Conservation (phyloP, 768 basidiomycete genomes). For the Russula lepida region DNA sequence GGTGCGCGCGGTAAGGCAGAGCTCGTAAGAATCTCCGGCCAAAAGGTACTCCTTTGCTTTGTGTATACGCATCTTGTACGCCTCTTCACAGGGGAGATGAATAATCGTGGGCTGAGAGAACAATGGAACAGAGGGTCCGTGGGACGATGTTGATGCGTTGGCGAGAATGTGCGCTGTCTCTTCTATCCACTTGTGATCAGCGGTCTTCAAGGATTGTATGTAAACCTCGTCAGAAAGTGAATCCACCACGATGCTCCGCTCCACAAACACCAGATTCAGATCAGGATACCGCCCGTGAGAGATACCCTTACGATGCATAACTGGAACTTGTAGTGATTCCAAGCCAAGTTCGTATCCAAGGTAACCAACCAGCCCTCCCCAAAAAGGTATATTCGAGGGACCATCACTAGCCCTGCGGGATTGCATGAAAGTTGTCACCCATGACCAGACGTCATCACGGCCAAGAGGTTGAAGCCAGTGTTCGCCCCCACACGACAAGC, state of each 20-base stretch:
- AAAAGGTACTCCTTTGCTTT: conserved; percentile 65
- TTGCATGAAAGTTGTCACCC: conserved; percentile 65
- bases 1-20: conserved; percentile 79
- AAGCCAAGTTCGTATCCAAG: conserved; percentile 77
- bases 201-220: conserved; percentile 55
- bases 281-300: conserved; percentile 46
- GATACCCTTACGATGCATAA: conserved; percentile 26
- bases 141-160: conserved; percentile 15
- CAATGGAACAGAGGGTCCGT: conserved; percentile 2
- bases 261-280: conserved; percentile 67
- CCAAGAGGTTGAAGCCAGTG: conserved; percentile 37
- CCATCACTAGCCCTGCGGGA: conserved; percentile 41
- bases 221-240: conserved; percentile 39
- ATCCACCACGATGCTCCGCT: conserved; percentile 70
- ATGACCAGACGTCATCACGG: conserved; percentile 58
- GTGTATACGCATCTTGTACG: conserved; percentile 63
- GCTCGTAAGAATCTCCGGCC: conserved; percentile 86
- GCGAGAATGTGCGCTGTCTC: conserved; percentile 32
- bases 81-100: conserved; percentile 45
- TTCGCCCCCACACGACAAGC: conserved; percentile 34
- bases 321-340: conserved; percentile 40
- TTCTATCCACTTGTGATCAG: conserved; percentile 55
- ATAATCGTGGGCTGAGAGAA: conserved; percentile 28
- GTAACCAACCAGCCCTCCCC: conserved; percentile 75
- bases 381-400: conserved; percentile 54